A percentile compares a stretch with the other conserved stretches of the same genome.
phyloP scores from a whole-genome alignment of 2,329 filamentous ascomycete genomes.

The Monilinia polystroma region DNA sequence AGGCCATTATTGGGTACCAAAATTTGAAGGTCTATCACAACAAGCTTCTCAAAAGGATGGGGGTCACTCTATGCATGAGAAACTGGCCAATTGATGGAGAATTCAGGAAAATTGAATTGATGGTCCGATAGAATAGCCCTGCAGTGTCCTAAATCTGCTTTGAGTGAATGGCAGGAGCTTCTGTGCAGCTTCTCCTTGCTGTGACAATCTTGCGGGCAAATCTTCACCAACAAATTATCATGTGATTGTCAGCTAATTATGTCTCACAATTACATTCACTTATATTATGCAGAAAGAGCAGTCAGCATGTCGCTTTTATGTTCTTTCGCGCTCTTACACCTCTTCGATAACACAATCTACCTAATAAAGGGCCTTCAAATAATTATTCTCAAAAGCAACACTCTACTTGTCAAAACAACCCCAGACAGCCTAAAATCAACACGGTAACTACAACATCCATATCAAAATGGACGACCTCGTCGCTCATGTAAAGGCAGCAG shows the following conservation, averaged over 20 bases:
- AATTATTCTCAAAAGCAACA: not conserved
- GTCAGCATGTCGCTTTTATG: not conserved
- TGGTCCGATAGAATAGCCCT: too few relatives aligned
- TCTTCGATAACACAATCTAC: not conserved
- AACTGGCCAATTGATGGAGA: not conserved
- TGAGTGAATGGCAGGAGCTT: not conserved
- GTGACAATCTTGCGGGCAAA: not conserved
- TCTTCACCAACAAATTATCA: not conserved
- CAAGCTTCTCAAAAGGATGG: too few relatives aligned
- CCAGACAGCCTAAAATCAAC: not conserved
- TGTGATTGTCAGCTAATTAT: not conserved
- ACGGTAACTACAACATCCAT: not conserved
- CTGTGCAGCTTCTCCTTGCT: not conserved
- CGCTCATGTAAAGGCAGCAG: slow-evolving; percentile 3
- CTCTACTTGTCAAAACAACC: not conserved
- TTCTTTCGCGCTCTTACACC: not conserved
- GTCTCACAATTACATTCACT: not conserved
- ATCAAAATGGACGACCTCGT: slow-evolving; percentile 12
- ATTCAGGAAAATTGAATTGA: not conserved
- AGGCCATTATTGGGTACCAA: not conserved
- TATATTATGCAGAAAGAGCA: not conserved
- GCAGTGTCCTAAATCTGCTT: not conserved
- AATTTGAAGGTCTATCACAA: not conserved
- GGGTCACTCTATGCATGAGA: not conserved
- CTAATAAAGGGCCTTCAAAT: not conserved